These are phyloP conservation scores for Piloderma croceum DNA, from an alignment of 768 basidiomycete genomes.

Conservation along the genomic window DNA sequence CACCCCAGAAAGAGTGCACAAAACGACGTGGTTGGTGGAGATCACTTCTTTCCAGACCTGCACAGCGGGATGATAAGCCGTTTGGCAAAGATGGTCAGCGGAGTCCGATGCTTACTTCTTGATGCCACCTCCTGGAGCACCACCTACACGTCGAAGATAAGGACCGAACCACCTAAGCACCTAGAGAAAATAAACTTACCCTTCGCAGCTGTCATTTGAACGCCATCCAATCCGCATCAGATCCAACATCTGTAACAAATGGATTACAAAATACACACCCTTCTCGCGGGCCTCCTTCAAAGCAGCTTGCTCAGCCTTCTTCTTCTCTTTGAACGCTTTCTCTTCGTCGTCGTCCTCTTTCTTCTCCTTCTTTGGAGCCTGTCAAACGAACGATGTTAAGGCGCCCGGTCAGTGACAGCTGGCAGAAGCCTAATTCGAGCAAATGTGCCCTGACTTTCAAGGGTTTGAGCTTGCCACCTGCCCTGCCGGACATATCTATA, in stretches of 20 bases:
- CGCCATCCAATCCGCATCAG: constrained; percentile 6
- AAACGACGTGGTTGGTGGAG: too few relatives aligned
- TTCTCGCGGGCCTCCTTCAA: constrained; percentile 68
- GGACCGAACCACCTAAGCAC: constrained; percentile 1
- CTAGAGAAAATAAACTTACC: constrained; percentile 30
- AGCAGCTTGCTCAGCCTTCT: constrained; percentile 70
- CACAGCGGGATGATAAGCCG: constrained; percentile 6
- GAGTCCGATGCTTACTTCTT: constrained; percentile 65
- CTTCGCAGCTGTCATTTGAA: constrained; percentile 43
- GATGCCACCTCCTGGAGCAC: constrained; percentile 69
- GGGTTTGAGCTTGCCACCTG: constrained; percentile 85
- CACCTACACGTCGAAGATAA: constrained; percentile 38
- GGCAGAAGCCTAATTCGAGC: background rate
- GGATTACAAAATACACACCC: constrained; percentile 39
- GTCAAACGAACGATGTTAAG: constrained; percentile 4
- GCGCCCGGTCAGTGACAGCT: background rate
- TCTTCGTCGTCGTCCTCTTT: constrained; percentile 69
- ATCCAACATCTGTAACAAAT: background rate
- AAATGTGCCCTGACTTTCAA: constrained; percentile 54
- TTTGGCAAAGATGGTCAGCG: constrained; percentile 1
- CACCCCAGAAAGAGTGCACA: too few relatives aligned
- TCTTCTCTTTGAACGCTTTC: constrained; percentile 65
- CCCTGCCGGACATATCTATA: constrained; percentile 68
- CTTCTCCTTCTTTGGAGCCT: constrained; percentile 84
- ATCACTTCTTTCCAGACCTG: constrained; percentile 76